Conservation (phyloP, 768 basidiomycete species). For the Mrakia gelida region DNA sequence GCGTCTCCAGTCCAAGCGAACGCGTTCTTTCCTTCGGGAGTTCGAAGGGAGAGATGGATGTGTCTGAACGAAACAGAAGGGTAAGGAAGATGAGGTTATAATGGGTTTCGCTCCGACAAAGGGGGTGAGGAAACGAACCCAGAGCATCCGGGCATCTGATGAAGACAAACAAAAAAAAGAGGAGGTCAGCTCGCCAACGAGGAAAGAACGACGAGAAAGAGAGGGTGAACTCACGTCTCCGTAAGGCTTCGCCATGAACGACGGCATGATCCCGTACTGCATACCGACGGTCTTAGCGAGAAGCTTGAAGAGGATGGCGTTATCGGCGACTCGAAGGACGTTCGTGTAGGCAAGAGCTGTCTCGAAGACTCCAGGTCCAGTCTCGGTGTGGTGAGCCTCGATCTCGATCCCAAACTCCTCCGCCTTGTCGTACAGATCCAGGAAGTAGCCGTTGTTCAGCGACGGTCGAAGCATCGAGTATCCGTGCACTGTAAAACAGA, state of each 20-base stretch:
- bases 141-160: conserved; percentile 86
- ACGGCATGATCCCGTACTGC: conserved; percentile 79
- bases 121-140: conserved; percentile 53
- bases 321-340: conserved; percentile 44
- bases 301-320: conserved; percentile 84
- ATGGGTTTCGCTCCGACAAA: too few relatives aligned
- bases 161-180: background rate
- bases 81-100: too few relatives aligned
- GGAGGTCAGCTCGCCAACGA: background rate
- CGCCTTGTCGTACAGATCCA: conserved; percentile 69
- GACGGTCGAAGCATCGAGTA: conserved; percentile 68
- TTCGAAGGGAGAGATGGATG: conserved; percentile 81
- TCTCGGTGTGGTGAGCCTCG: conserved; percentile 67
- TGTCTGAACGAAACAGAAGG: conserved; percentile 57
- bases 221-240: conserved; percentile 59
- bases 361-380: conserved; percentile 47
- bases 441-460: conserved; percentile 82
- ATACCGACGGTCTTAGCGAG: conserved; percentile 88
- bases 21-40: conserved; percentile 62
- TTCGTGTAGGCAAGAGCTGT: conserved; percentile 45
- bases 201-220: conserved; percentile 19
- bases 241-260: conserved; percentile 99
- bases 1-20: conserved; percentile 65
- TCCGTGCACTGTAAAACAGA: conserved; percentile 70
- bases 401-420: conserved; percentile 68